Conservation (phyloP, 75 land plant species). For the Cryptomeria japonica region DNA sequence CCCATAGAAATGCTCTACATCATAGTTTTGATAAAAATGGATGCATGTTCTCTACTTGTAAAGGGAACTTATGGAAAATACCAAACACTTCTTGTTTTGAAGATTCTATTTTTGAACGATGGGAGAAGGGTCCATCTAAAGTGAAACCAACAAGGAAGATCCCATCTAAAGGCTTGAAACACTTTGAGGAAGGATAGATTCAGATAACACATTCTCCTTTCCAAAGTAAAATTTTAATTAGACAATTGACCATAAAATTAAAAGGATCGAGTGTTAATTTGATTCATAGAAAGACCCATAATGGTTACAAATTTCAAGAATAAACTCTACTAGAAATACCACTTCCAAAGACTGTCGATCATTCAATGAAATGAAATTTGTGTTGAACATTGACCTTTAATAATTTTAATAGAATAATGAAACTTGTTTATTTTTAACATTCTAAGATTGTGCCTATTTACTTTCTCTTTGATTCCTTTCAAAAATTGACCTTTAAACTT, state of each 20-base stretch:
- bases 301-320: neutral
- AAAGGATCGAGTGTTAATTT: neutral
- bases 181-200: neutral
- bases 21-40: neutral
- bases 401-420: too few species aligned
- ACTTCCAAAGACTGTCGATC: neutral
- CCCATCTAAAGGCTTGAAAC: conserved; percentile 1
- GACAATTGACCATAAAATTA: neutral
- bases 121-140: conserved; percentile 54
- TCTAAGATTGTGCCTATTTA: too few species aligned
- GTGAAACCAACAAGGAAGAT: conserved; percentile 38
- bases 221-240: neutral
- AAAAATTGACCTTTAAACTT: too few species aligned
- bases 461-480: too few species aligned
- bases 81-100: conserved; percentile 71
- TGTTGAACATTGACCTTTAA: too few species aligned
- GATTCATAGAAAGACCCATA: neutral
- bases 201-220: neutral
- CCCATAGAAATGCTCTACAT: too few species aligned
- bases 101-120: conserved; percentile 79
- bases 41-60: conserved; percentile 46
- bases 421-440: too few species aligned
- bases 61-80: conserved; percentile 71
- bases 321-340: too few species aligned
- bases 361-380: neutral